Evolutionary conservation across 495 filamentous ascomycete species (phyloP).

Genomic region (Copromyces sp.): DNA sequence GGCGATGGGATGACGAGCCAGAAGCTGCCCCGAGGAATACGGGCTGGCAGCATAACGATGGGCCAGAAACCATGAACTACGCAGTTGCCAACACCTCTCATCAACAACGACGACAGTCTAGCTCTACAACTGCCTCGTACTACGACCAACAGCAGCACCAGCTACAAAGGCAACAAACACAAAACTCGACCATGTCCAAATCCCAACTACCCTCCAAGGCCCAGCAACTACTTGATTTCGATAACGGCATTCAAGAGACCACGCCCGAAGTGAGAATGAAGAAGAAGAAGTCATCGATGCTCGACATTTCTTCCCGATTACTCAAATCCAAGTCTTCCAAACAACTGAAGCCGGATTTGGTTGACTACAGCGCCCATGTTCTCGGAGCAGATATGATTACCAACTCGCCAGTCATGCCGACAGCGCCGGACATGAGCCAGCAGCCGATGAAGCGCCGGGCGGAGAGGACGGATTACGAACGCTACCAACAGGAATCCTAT

Average conservation of each 20-base stretch:
- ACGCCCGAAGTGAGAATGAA: conserved; percentile 8
- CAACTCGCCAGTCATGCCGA: conserved; percentile 30
- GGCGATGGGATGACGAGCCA: conserved; percentile 39
- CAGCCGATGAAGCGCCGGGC: conserved; percentile 16
- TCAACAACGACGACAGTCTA: conserved; percentile 34
- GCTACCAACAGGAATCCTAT: conserved; percentile 43
- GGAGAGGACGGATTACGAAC: conserved; percentile 32
- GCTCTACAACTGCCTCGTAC: conserved; percentile 40
- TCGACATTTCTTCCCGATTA: conserved; percentile 35
- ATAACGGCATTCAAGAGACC: conserved; percentile 14
- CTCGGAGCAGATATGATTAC: conserved; percentile 23
- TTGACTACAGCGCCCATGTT: conserved; percentile 4
- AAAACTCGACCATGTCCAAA: conserved; percentile 44
- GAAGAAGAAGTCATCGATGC: conserved; percentile 40
- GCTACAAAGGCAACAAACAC: conserved; percentile 46
- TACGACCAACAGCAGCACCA: conserved; percentile 43
- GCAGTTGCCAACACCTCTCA: conserved; percentile 28
- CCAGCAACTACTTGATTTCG: conserved; percentile 32
- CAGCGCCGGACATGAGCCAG: conserved; percentile 20
- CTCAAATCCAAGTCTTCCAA: conserved; percentile 8
- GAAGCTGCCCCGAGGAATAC: conserved; percentile 7
- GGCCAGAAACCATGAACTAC: conserved; percentile 13
- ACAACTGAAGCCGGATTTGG: conserved; percentile 10
- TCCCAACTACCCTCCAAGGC: conserved; percentile 34
- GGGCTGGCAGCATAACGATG: conserved; percentile 24